Evolutionary conservation across 345 rosid species (phyloP).

Genomic region (Citrus glauca): DNA sequence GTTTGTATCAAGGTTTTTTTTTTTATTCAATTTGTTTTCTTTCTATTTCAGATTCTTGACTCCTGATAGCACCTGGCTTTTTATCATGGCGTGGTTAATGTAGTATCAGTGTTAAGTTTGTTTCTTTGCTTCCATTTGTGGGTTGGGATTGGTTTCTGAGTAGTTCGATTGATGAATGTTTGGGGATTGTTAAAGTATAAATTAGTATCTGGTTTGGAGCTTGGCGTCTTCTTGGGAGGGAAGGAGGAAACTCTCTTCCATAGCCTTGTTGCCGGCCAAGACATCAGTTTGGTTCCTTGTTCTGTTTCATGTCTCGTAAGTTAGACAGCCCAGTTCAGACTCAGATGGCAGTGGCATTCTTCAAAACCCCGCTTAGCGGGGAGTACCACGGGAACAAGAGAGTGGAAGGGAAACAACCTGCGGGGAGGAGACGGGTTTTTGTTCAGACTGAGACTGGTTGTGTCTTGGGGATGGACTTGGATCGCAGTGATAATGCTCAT

Average conservation of each 20-base stretch:
- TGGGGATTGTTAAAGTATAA: slow-evolving; percentile 10
- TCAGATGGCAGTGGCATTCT: slow-evolving; percentile 88
- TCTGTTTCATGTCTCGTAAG: slow-evolving; percentile 77
- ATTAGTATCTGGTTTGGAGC: slow-evolving; percentile 34
- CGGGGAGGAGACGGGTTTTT: slow-evolving; percentile 82
- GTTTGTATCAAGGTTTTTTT: background rate
- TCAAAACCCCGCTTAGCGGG: slow-evolving; percentile 69
- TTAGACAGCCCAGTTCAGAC: slow-evolving; percentile 96
- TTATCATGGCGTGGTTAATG: slow-evolving; percentile 27
- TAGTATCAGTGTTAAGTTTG: slow-evolving; percentile 7
- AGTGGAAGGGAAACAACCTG: slow-evolving; percentile 68
- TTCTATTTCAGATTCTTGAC: slow-evolving; percentile 20
- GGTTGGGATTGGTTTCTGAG: slow-evolving; percentile 19
- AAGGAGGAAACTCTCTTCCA: slow-evolving; percentile 41
- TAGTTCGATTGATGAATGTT: slow-evolving; percentile 47
- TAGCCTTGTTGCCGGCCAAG: slow-evolving; percentile 31
- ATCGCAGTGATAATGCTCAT: slow-evolving; percentile 88
- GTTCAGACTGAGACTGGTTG: slow-evolving; percentile 97
- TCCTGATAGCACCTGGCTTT: background rate
- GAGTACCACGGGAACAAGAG: slow-evolving; percentile 48
- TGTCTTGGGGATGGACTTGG: slow-evolving; percentile 97
- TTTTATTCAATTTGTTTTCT: slow-evolving; percentile 7
- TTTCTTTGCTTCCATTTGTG: background rate
- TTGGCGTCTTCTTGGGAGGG: slow-evolving; percentile 40
- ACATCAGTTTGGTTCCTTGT: slow-evolving; percentile 25